Base-by-base conservation (phyloP, 1,139 yeast genomes). In the Sugiyamaella neomexicana region DNA sequence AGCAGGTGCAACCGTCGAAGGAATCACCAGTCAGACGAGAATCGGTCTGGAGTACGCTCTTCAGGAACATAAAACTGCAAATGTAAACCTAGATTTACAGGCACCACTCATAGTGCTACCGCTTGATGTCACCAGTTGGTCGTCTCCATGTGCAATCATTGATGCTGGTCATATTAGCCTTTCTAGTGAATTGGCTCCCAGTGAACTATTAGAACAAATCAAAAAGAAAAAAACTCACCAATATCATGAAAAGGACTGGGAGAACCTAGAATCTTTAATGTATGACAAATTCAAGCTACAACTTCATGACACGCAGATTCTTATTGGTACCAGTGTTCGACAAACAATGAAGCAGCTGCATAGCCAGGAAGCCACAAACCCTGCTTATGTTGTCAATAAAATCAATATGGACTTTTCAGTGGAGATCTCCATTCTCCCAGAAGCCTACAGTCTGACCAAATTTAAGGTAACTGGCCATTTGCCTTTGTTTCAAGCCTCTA, bases 101-200 rank as follows among this genome's bases (percentile, higher is more conserved):
- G 96, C 99, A 0, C 99, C 99, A 0, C 76, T 95, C 60, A 82
- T 95, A 29, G 87, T 93, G n/a, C 65, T 93, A 39, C 99, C 99
- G 0, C 75, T 89, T 17, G 89, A 89, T 65, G 88, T 96, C 0
- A 79, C 82, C 12, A 82, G 81, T 60, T 83, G 89, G 83, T 78
- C 86, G 42, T 83, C 97, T 0, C 95, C 97, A 0, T 96, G 96
- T 58, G 91, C 93, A 3, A 82, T 93, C 12, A 76, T 95, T 55
- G 99, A 95, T 77, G 97, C 98, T 12, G 99, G 99, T 65, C 97
- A 93, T 68, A 85, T 95, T 34, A 85, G 91, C 63, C 83, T 93
- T 6, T 73, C 78, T 1, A 89, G 97, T 68, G 93, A 90, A 60
- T 76, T 91, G 46, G 96, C 86, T 1, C 89, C 89, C 48, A 81